These are phyloP conservation scores for Cladosporium velox DNA, from an alignment of 2,329 filamentous ascomycete genomes.

Conservation along the genomic window DNA sequence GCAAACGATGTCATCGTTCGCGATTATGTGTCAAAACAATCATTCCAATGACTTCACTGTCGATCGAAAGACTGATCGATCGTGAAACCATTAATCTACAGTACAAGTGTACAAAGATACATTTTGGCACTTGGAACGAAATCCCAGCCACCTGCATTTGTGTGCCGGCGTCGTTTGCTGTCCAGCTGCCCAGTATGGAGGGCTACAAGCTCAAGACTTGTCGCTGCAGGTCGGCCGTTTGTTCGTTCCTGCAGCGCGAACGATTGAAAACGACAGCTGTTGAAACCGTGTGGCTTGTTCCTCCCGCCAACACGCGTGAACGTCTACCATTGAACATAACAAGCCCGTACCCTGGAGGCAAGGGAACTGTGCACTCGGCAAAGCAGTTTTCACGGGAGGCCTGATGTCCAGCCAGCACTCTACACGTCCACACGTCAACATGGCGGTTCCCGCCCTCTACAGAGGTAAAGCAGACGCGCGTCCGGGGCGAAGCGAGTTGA, in stretches of 20 bases:
- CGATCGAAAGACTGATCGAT: conserved; percentile 5
- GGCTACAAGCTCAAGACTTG: conserved; percentile 3
- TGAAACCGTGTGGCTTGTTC: conserved; percentile 17
- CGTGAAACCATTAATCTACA: neutral
- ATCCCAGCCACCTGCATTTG: conserved; percentile 16
- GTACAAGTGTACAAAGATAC: neutral
- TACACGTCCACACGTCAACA: neutral
- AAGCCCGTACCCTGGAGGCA: neutral
- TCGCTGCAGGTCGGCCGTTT: conserved; percentile 20
- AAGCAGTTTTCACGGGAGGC: neutral
- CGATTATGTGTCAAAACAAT: neutral
- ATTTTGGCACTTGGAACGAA: neutral
- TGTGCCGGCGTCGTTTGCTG: neutral
- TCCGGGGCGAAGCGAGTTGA: neutral
- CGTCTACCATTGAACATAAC: neutral
- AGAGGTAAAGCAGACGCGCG: neutral
- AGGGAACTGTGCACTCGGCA: neutral
- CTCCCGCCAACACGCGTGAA: conserved; percentile 2
- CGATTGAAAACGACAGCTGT: neutral
- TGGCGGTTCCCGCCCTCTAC: neutral
- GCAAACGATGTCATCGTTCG: conserved; percentile 5
- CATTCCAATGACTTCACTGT: neutral
- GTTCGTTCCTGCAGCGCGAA: conserved; percentile 19
- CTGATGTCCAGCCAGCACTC: neutral
- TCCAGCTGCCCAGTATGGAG: neutral